These are phyloP conservation scores for Stellera chamaejasme DNA, from an alignment of 345 rosid genomes.

Conservation along the genomic window DNA sequence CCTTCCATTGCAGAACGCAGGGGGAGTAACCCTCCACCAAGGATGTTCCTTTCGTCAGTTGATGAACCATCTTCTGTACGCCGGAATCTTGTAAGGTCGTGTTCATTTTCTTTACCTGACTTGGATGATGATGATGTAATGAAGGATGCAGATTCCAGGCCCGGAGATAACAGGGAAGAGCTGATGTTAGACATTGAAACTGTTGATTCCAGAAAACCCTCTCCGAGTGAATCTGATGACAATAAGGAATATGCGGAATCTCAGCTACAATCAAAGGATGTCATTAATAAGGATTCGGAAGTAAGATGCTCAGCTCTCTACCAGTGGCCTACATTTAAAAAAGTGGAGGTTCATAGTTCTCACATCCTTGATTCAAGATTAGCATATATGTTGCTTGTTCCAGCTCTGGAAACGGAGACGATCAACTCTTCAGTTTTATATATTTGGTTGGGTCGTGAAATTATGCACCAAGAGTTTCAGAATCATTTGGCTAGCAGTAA, in stretches of 20 bases:
- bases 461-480: constrained; percentile 7
- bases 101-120: constrained; percentile 43
- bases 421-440: constrained; percentile 15
- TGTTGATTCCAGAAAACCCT: constrained; percentile 9
- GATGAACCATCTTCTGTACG: constrained; percentile 26
- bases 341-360: constrained; percentile 20
- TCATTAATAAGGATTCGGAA: constrained; percentile 4
- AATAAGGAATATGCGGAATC: constrained; percentile 8
- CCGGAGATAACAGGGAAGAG: constrained; percentile 25
- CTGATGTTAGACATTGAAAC: constrained; percentile 29
- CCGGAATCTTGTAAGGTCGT: constrained; percentile 29
- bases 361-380: constrained; percentile 25
- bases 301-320: constrained; percentile 17
- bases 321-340: constrained; percentile 29
- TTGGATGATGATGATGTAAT: constrained; percentile 25
- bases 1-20: constrained; percentile 63
- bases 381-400: constrained; percentile 26
- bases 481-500: constrained; percentile 11
- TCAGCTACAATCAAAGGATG: constrained; percentile 5
- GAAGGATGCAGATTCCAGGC: constrained; percentile 20
- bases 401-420: constrained; percentile 7
- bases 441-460: constrained; percentile 31
- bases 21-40: constrained; percentile 58
- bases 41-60: constrained; percentile 32
- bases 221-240: constrained; percentile 14